Evolutionary conservation across 768 basidiomycete genomes (phyloP).

Genomic region (Mrakia frigida): DNA sequence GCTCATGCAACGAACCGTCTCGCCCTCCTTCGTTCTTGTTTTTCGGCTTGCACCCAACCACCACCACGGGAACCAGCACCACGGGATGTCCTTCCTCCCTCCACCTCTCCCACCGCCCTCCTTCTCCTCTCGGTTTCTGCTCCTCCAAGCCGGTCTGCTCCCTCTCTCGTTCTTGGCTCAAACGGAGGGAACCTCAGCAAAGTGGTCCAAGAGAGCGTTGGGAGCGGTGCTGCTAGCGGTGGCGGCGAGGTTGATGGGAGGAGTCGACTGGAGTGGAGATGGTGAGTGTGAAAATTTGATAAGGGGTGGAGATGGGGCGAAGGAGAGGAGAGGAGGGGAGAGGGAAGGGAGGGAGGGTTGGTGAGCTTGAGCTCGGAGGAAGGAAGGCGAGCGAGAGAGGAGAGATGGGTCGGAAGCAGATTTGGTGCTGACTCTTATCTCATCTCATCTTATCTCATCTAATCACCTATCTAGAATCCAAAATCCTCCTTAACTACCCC

Average conservation of each 20-base stretch:
- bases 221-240: not conserved
- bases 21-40: too few relatives aligned
- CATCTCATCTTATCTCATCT: not conserved
- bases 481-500: not conserved
- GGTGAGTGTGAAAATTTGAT: not conserved
- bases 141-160: not conserved
- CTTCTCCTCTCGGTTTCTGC: not conserved
- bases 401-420: too few relatives aligned
- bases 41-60: not conserved
- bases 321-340: not conserved
- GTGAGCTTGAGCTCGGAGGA: not conserved
- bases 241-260: not conserved
- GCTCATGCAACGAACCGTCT: too few relatives aligned
- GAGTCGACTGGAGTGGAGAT: not conserved
- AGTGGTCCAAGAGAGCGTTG: not conserved
- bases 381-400: too few relatives aligned
- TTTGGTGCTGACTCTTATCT: too few relatives aligned
- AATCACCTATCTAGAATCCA: not conserved
- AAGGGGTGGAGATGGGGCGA: not conserved
- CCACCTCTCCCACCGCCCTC: not conserved
- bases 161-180: not conserved
- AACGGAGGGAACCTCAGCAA: not conserved
- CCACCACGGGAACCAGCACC: too few relatives aligned
- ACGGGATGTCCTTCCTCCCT: not conserved
- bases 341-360: not conserved